Evolutionary conservation across 202 grass and related monocot species (phyloP), one percentile per base, ranked within the genome.

Genomic region (Elaeis oleifera): DNA sequence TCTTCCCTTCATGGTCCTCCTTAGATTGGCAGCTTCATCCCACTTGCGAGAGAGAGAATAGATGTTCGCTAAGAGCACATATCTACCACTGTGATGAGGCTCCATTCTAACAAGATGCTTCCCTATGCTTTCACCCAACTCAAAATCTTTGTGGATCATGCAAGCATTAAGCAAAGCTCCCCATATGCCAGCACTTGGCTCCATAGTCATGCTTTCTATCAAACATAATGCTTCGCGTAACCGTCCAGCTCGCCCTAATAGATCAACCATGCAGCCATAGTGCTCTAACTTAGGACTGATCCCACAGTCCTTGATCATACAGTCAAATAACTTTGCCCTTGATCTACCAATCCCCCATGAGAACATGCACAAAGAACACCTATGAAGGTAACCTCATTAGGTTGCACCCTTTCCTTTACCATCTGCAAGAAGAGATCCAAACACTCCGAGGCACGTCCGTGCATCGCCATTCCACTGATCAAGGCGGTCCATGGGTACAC

Each of bases 231-330:
- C 71, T 65, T 74, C 61, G 22, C 50, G 23, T 5, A 74, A 6
- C 31, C 16, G n/a, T 28, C 71, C 71, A 14, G 71, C 60, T 56
- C 71, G 20, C 36, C 71, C 61, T 14, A 74, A 21, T 20, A 74
- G 60, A 54, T 74, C 71, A 25, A 74, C 53, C 61, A 74, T 74
- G 21, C 71, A 74, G 8, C 61, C 71, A n/a, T 74, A 74, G 23
- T 74, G 71, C 61, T 74, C 53, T 28, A 58, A 20, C 53, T 20
- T 74, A 6, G 71, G 71, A 13, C 28, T 65, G 31, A 74, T 27
- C 1, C 53, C 36, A 29, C 58, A 58, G 49, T 58, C 53, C 17
- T 56, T 50, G 2, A 65, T 5, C 71, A 74, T 65, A 20, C 15
- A 56, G 8, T 65, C 9, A 29, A 74, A 21, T 36, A 19, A 18